phyloP scores from a whole-genome alignment of 371 early-diverging fungal species.

The Zychaea mexicana region DNA sequence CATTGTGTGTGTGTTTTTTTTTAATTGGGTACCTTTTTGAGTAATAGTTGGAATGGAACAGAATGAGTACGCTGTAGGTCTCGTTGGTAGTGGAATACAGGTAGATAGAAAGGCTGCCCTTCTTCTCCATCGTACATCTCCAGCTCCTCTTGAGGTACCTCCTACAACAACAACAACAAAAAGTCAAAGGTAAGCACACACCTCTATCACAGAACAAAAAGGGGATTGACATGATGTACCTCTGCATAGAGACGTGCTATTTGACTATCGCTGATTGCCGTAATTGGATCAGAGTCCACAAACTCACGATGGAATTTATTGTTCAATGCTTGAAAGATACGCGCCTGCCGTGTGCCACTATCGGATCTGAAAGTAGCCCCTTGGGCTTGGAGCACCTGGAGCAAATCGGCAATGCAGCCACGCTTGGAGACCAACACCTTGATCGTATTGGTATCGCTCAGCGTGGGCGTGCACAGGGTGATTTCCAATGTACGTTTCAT shows the following conservation, averaged over 20 bases:
- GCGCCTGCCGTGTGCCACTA: constrained; percentile 1
- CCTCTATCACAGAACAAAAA: too few species aligned
- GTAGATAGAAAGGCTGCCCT: constrained; percentile 28
- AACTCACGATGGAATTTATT: constrained; percentile 40
- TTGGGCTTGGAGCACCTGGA: constrained; percentile 62
- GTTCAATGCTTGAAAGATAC: constrained; percentile 42
- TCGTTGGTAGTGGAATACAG: constrained; percentile 78
- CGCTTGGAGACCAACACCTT: constrained; percentile 56
- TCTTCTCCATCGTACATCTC: constrained; percentile 47
- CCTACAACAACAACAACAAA: too few species aligned
- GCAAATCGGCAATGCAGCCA: constrained; percentile 53
- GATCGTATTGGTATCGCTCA: constrained; percentile 25
- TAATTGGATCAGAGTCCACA: constrained; percentile 41
- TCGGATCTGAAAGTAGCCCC: constrained; percentile 20
- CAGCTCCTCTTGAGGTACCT: constrained; percentile 65
- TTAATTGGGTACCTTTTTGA: constrained; percentile 47
- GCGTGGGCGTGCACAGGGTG: constrained; percentile 42
- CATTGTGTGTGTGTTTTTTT: too few species aligned
- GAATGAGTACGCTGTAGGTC: constrained; percentile 70
- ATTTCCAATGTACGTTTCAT: constrained; percentile 60
- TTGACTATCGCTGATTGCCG: constrained; percentile 30
- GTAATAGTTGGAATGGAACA: constrained; percentile 79
- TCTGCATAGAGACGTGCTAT: neutral
- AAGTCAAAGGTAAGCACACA: too few species aligned
- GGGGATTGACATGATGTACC: too few species aligned